A percentile compares a stretch with the other conserved stretches of the same genome.
Evolutionary conservation across 345 rosid genomes (phyloP).

Genomic region (Dovyalis caffra): DNA sequence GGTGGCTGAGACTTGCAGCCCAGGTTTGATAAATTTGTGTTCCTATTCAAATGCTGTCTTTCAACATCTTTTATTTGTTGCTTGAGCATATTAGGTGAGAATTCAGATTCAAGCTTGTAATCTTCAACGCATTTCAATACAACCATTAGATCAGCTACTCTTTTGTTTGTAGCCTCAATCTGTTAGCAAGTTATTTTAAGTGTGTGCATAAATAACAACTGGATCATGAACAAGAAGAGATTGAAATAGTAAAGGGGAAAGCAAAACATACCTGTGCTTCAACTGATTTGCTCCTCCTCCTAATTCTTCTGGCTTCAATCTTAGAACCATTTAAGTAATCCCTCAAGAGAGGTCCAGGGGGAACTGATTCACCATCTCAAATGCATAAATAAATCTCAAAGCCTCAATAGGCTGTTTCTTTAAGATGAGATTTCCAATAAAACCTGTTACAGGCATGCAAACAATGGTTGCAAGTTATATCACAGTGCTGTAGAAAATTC

Average conservation of each 20-base stretch:
- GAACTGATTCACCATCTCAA: not conserved
- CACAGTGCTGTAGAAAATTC: not conserved
- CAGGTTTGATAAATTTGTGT: not conserved
- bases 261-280: slow-evolving; percentile 25
- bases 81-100: not conserved
- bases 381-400: not conserved
- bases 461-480: not conserved
- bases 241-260: not conserved
- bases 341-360: not conserved
- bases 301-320: not conserved
- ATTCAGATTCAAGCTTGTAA: slow-evolving; percentile 15
- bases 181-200: slow-evolving; percentile 9
- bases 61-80: slow-evolving; percentile 11
- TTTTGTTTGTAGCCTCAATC: slow-evolving; percentile 19
- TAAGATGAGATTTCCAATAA: not conserved
- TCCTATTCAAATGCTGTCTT: slow-evolving; percentile 9
- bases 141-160: slow-evolving; percentile 17
- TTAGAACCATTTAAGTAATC: not conserved
- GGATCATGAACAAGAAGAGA: not conserved
- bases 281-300: not conserved
- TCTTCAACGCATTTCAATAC: slow-evolving; percentile 27
- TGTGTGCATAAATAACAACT: not conserved
- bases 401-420: not conserved
- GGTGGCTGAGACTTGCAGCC: not conserved
- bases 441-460: not conserved